A percentile compares a stretch with the other conserved stretches of the same genome.
phyloP scores from a whole-genome alignment of 2,329 filamentous ascomycete species.

The Colletotrichum somersetense region DNA sequence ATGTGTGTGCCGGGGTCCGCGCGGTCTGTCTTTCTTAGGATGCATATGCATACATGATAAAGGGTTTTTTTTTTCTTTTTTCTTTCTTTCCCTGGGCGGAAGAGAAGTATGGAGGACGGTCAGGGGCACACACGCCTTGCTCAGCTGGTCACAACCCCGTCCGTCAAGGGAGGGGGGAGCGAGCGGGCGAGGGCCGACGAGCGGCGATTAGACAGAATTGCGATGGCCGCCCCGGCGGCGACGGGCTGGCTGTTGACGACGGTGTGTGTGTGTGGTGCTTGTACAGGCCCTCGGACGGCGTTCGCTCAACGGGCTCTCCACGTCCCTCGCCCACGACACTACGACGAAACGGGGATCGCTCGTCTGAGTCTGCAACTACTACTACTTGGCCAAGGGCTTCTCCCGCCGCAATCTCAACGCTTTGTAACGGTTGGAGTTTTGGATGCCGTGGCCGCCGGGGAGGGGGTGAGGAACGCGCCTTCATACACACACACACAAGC shows the following conservation, averaged over 20 bases:
- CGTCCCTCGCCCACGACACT: not conserved
- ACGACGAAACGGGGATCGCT: not conserved
- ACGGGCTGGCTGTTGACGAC: not conserved
- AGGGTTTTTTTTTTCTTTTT: not conserved
- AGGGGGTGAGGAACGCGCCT: not conserved
- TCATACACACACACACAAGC: not conserved
- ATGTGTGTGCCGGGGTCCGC: not conserved
- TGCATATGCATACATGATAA: not conserved
- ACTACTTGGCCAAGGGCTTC: not conserved
- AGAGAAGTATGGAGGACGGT: not conserved
- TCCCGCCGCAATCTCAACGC: not conserved
- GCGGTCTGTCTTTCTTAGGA: not conserved
- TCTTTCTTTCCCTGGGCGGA: not conserved
- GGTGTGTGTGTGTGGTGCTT: not conserved
- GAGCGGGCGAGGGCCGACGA: conserved; percentile 5
- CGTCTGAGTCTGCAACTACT: not conserved
- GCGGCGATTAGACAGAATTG: not conserved
- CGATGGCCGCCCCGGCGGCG: too few species aligned
- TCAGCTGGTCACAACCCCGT: not conserved
- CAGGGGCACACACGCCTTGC: not conserved
- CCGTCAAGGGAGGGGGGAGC: not conserved
- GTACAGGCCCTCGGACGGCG: not conserved
- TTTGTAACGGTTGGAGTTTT: not conserved
- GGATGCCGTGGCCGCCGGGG: not conserved
- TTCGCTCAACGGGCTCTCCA: not conserved